Conservation (phyloP, 805 yeast genomes). For the Candida namnaoensis region DNA sequence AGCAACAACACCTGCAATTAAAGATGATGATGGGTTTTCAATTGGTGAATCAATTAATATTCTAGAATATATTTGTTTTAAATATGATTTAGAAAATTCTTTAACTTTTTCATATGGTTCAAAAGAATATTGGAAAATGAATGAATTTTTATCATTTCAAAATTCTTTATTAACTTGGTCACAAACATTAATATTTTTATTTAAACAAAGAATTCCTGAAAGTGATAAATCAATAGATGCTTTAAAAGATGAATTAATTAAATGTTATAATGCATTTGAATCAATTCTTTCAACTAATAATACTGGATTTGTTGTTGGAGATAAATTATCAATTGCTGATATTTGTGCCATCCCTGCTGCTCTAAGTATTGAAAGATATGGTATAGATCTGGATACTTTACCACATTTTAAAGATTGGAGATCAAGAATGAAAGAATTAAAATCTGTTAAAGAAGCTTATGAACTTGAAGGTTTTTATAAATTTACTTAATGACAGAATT, state of each 20-base stretch:
- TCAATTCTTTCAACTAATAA: slow-evolving; percentile 24
- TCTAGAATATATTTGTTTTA: slow-evolving; percentile 45
- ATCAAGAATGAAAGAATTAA: not conserved
- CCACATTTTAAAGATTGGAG: not conserved
- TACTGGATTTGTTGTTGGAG: slow-evolving; percentile 42
- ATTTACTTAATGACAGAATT: too few species aligned
- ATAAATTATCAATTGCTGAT: slow-evolving; percentile 47
- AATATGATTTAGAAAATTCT: slow-evolving; percentile 41
- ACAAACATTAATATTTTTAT: slow-evolving; percentile 45
- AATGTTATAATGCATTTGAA: slow-evolving; percentile 2
- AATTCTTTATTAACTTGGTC: slow-evolving; percentile 47
- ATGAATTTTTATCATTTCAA: slow-evolving; percentile 42
- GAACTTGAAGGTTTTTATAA: too few species aligned
- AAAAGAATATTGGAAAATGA: slow-evolving; percentile 32
- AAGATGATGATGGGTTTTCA: slow-evolving; percentile 12
- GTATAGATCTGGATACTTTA: not conserved
- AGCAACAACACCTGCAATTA: slow-evolving; percentile 44
- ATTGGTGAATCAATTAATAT: slow-evolving; percentile 29
- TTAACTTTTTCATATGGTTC: slow-evolving; percentile 22
- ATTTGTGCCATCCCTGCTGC: slow-evolving; percentile 24
- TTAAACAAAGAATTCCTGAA: slow-evolving; percentile 25
- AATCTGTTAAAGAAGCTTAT: slow-evolving; percentile 1
- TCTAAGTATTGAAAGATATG: slow-evolving; percentile 23
- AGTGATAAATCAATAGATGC: too few species aligned
- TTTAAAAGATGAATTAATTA: slow-evolving; percentile 40